A percentile compares a stretch with the other conserved stretches of the same genome.
These are phyloP conservation scores for Somion occarium DNA, from an alignment of 1,284 basidiomycete species.

Conservation along the genomic window DNA sequence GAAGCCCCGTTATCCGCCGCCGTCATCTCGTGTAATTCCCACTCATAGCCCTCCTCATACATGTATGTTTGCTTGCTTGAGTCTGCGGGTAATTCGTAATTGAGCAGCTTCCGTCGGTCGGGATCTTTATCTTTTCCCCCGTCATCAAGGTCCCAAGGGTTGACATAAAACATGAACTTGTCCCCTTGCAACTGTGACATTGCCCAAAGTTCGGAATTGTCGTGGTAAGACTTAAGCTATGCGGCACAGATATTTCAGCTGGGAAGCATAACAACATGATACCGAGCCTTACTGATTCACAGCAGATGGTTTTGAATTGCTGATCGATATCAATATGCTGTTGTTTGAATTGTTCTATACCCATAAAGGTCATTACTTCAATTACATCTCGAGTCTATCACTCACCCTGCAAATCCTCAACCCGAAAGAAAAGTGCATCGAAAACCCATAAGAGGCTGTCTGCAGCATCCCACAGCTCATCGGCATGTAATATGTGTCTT, in stretches of 20 bases:
- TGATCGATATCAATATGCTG: conserved; percentile 8
- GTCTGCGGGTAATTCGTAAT: neutral
- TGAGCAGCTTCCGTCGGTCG: neutral
- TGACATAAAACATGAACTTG: neutral
- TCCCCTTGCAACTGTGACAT: neutral
- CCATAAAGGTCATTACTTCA: neutral
- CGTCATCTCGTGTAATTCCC: neutral
- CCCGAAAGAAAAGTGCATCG: conserved; percentile 9
- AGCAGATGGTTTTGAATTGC: conserved; percentile 9
- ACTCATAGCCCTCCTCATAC: conserved; percentile 1
- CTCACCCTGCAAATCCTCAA: conserved; percentile 6
- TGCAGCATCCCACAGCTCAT: conserved; percentile 14
- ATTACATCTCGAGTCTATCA: neutral
- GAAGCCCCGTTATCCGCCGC: neutral
- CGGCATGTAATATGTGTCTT: conserved; percentile 11
- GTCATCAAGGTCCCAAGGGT: neutral
- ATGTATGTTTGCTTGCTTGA: neutral
- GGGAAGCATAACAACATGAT: neutral
- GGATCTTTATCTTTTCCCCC: no score
- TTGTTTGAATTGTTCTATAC: conserved; percentile 11
- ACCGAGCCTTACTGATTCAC: neutral
- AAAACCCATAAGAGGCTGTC: conserved; percentile 3
- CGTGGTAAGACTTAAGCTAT: neutral
- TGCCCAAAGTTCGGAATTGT: neutral
- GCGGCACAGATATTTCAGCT: neutral